Percentiles rank a stretch among this genome's conserved stretches.
These are phyloP conservation scores for Lumnitzera littorea DNA, from an alignment of 345 rosid species.

Conservation along the genomic window DNA sequence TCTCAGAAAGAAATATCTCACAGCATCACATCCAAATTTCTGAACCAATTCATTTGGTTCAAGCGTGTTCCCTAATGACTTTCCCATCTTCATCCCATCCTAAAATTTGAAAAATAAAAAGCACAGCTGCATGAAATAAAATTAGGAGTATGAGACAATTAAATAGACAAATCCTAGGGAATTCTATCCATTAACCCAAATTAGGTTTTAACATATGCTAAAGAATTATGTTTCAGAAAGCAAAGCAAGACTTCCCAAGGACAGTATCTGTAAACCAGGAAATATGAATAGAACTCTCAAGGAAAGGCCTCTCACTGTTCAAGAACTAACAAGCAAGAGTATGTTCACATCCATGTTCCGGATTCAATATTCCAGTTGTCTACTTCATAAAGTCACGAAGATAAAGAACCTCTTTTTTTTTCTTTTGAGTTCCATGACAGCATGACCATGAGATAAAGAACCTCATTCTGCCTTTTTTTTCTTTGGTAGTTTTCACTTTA, in stretches of 20 bases:
- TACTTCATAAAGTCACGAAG: too few species aligned
- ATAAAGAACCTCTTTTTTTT: too few species aligned
- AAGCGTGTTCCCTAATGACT: slow-evolving; percentile 82
- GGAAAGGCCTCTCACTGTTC: too few species aligned
- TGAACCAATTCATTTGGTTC: slow-evolving; percentile 79
- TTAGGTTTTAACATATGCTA: background rate
- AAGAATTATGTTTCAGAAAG: too few species aligned
- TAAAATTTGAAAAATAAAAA: slow-evolving; percentile 45
- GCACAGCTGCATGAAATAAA: slow-evolving; percentile 46
- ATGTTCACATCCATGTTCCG: too few species aligned
- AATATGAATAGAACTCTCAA: too few species aligned
- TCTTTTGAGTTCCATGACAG: background rate
- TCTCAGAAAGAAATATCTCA: slow-evolving; percentile 82
- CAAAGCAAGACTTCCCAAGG: too few species aligned
- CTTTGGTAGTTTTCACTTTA: too few species aligned
- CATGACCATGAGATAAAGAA: background rate
- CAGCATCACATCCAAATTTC: slow-evolving; percentile 85
- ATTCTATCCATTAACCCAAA: background rate
- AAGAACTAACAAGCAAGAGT: too few species aligned
- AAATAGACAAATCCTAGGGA: background rate
- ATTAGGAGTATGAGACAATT: slow-evolving; percentile 20
- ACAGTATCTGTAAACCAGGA: too few species aligned
- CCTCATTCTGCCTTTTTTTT: too few species aligned
- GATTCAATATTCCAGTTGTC: too few species aligned
- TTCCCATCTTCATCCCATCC: slow-evolving; percentile 99